Conservation (phyloP, 2,329 filamentous ascomycete species). For the Colletotrichum chlorophyti region DNA sequence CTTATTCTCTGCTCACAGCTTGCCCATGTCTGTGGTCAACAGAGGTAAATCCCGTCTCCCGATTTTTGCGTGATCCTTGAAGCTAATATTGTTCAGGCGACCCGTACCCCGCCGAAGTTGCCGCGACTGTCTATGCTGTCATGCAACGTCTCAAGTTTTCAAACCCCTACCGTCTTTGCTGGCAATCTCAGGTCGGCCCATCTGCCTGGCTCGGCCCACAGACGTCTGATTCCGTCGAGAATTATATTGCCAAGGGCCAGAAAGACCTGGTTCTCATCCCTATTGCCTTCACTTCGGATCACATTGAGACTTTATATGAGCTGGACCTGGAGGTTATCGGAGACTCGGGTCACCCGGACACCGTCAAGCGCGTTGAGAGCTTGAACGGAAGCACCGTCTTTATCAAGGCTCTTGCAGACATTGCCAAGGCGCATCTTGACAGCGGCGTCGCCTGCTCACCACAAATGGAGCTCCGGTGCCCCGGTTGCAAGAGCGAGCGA, state of each 20-base stretch:
- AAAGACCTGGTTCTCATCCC: conserved; percentile 91
- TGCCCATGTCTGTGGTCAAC: conserved; percentile 98
- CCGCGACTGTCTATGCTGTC: conserved; percentile 95
- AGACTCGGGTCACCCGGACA: conserved; percentile 78
- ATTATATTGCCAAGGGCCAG: conserved; percentile 89
- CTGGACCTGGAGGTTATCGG: conserved; percentile 94
- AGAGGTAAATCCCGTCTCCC: conserved; percentile 56
- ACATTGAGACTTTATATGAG: conserved; percentile 97
- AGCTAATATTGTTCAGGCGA: conserved; percentile 68
- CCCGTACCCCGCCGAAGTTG: conserved; percentile 93
- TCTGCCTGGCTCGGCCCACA: conserved; percentile 95
- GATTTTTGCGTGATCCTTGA: too few species aligned
- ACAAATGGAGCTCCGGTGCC: conserved; percentile 92
- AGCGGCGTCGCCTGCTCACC: conserved; percentile 72
- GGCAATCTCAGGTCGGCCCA: conserved; percentile 98
- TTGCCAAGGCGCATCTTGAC: conserved; percentile 81
- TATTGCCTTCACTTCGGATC: conserved; percentile 98
- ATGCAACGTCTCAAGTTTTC: conserved; percentile 88
- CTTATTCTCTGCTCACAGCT: conserved; percentile 92
- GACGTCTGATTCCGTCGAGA: conserved; percentile 84
- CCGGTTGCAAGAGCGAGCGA: conserved; percentile 88
- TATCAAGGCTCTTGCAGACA: conserved; percentile 86
- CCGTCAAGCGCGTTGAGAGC: conserved; percentile 88
- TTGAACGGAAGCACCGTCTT: conserved; percentile 91
- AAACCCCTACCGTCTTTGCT: conserved; percentile 92